Evolutionary conservation across 495 filamentous ascomycete genomes (phyloP).

Genomic region (Schizothecium vesticola): DNA sequence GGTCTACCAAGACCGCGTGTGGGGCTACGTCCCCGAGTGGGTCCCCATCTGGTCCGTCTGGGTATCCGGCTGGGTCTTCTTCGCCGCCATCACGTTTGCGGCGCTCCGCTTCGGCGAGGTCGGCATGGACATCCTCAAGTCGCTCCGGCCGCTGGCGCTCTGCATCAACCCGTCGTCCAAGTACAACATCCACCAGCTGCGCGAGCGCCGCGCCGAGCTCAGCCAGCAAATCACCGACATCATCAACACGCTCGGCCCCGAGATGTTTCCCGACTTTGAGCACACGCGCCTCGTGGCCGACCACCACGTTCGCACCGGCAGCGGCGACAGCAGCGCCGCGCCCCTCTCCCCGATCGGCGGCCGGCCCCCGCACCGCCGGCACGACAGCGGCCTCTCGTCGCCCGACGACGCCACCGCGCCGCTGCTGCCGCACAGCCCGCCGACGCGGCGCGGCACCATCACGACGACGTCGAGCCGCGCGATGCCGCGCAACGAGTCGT

Average conservation of each 20-base stretch:
- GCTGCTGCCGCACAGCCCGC: constrained; percentile 10
- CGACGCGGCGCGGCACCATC: constrained; percentile 27
- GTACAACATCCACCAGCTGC: constrained; percentile 77
- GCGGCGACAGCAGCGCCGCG: constrained; percentile 9
- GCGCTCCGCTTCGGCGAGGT: constrained; percentile 93
- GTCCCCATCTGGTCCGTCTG: constrained; percentile 76
- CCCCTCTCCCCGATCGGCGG: constrained; percentile 11
- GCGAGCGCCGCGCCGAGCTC: constrained; percentile 64
- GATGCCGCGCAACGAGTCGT: constrained; percentile 86
- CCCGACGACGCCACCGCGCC: not conserved
- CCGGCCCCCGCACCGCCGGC: constrained; percentile 7
- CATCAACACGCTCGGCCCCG: constrained; percentile 93
- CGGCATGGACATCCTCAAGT: constrained; percentile 97
- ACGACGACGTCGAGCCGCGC: constrained; percentile 41
- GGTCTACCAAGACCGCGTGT: constrained; percentile 74
- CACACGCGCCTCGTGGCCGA: constrained; percentile 67
- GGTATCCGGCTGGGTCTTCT: constrained; percentile 66
- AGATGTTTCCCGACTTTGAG: constrained; percentile 96
- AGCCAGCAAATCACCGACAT: constrained; percentile 78
- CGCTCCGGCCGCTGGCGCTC: constrained; percentile 83
- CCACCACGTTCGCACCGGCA: constrained; percentile 21
- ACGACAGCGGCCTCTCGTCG: constrained; percentile 27
- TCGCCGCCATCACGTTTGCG: constrained; percentile 85
- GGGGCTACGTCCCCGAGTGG: constrained; percentile 72
- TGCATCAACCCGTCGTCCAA: constrained; percentile 77